These are phyloP conservation scores for Elsinoe australis DNA, from an alignment of 2,329 filamentous ascomycete genomes.

Conservation along the genomic window DNA sequence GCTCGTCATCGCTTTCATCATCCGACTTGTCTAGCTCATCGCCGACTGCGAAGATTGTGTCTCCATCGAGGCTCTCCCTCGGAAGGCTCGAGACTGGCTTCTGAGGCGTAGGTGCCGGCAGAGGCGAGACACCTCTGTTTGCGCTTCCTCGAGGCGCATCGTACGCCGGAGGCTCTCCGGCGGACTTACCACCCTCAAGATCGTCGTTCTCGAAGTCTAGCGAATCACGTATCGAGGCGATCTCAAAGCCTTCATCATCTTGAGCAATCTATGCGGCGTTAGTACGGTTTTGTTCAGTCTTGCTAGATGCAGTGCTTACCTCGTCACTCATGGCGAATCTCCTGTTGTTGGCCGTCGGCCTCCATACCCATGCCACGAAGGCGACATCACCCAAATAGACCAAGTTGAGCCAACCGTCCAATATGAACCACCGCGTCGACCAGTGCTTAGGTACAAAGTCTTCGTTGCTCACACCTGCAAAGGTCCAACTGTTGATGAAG, in stretches of 20 bases:
- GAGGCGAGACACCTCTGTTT: constrained; percentile 38
- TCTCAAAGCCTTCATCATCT: constrained; percentile 97
- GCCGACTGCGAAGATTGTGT: constrained; percentile 92
- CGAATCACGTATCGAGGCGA: constrained; percentile 77
- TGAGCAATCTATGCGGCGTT: constrained; percentile 61
- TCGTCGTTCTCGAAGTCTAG: constrained; percentile 55
- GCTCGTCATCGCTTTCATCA: constrained; percentile 49
- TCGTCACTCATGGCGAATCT: constrained; percentile 99
- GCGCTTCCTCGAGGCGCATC: constrained; percentile 18
- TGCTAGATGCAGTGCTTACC: constrained; percentile 37
- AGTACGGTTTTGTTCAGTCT: constrained; percentile 2
- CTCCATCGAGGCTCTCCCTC: constrained; percentile 66
- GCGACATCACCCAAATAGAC: constrained; percentile 91
- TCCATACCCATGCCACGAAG: constrained; percentile 92
- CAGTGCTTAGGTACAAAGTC: constrained; percentile 95
- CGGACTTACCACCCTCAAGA: constrained; percentile 28
- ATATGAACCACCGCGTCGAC: constrained; percentile 94
- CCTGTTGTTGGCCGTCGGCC: constrained; percentile 91
- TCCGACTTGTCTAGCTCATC: constrained; percentile 64
- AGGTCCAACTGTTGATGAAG: constrained; percentile 95
- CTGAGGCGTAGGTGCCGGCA: constrained; percentile 47
- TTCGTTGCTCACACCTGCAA: constrained; percentile 74
- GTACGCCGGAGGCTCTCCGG: constrained; percentile 24
- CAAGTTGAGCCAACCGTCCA: constrained; percentile 94
- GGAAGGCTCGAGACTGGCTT: constrained; percentile 40